Percentiles rank a stretch among this genome's conserved stretches.
Evolutionary conservation across 805 yeast species (phyloP).

Genomic region (Ogataea neopini): DNA sequence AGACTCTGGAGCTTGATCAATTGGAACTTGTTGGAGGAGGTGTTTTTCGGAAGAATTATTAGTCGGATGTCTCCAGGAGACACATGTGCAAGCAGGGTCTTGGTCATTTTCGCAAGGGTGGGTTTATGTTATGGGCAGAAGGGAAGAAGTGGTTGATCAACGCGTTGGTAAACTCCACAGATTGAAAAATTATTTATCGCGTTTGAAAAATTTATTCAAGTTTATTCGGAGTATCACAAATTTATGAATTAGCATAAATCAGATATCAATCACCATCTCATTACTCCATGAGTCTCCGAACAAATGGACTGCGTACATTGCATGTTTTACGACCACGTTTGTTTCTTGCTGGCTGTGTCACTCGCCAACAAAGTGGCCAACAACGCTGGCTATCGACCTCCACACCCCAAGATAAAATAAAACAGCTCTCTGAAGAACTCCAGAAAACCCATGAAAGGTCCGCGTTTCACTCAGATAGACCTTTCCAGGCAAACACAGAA

Average conservation of each 20-base stretch:
- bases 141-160: not conserved
- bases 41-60: constrained; percentile 17
- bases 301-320: not conserved
- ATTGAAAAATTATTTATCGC: too few species aligned
- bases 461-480: constrained; percentile 11
- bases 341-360: too few species aligned
- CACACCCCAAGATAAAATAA: not conserved
- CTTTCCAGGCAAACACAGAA: constrained; percentile 15
- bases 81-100: constrained; percentile 7
- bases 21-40: constrained; percentile 9
- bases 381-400: too few species aligned
- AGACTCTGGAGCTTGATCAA: constrained; percentile 18
- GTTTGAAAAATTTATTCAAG: too few species aligned
- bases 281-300: not conserved
- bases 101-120: constrained; percentile 13
- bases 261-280: too few species aligned
- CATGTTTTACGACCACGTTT: not conserved
- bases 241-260: too few species aligned
- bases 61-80: constrained; percentile 13
- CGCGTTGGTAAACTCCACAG: too few species aligned
- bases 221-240: too few species aligned
- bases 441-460: not conserved
- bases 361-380: too few species aligned
- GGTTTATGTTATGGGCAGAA: too few species aligned
- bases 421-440: not conserved